Evolutionary conservation across 148 eudicot genomes (phyloP).

Genomic region (Heliosperma pusillum): DNA sequence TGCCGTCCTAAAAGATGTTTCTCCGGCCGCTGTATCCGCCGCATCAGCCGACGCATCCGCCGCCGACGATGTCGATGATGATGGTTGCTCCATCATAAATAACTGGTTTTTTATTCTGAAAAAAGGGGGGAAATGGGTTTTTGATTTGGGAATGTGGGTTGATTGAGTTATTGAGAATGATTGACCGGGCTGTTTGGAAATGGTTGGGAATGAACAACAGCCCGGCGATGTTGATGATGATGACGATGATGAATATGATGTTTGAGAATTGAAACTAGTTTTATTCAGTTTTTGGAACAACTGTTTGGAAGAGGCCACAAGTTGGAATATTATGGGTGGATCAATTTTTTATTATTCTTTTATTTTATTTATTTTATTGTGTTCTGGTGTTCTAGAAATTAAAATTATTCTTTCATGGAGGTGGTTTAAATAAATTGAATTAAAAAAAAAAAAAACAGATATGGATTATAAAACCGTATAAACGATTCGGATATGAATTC

Average conservation of each 20-base stretch:
- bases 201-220: not conserved
- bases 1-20: constrained; percentile 30
- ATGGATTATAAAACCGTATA: too few species aligned
- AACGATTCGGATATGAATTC: too few species aligned
- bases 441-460: too few species aligned
- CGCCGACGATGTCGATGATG: constrained; percentile 7
- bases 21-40: not conserved
- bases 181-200: not conserved
- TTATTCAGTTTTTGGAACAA: not conserved
- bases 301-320: not conserved
- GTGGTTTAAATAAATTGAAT: too few species aligned
- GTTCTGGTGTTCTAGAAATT: not conserved
- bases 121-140: not conserved
- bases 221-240: not conserved
- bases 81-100: constrained; percentile 11
- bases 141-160: not conserved
- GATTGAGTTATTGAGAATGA: not conserved
- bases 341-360: too few species aligned
- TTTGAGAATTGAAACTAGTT: not conserved
- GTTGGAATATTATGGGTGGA: not conserved
- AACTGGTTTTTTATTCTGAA: not conserved
- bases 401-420: not conserved
- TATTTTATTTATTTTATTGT: too few species aligned
- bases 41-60: not conserved
- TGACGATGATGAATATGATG: not conserved